Conservation (phyloP, 73 alveolate genomes). For the Durusdinium trenchii region DNA sequence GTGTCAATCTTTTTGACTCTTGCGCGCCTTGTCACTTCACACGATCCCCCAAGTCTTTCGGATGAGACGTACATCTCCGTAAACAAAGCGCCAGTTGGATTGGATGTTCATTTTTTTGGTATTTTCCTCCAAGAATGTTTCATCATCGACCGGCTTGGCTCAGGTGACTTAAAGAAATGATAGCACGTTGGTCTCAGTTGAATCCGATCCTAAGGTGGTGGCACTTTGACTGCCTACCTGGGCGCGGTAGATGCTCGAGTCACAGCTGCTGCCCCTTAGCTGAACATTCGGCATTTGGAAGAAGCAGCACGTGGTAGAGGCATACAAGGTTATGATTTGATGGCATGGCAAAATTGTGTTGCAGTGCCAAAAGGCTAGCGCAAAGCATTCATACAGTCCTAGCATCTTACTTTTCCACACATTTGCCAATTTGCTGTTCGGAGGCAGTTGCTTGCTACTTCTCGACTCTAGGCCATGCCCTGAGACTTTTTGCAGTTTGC, state of each 20-base stretch:
- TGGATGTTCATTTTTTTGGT: too few species aligned
- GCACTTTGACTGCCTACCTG: constrained; percentile 73
- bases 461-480: constrained; percentile 25
- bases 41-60: too few species aligned
- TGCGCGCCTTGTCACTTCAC: too few species aligned
- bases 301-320: too few species aligned
- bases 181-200: too few species aligned
- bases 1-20: too few species aligned
- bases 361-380: neutral
- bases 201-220: constrained; percentile 46
- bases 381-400: neutral
- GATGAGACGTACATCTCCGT: too few species aligned
- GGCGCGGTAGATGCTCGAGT: constrained; percentile 78
- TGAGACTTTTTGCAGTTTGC: neutral
- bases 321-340: too few species aligned
- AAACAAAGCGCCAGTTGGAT: too few species aligned
- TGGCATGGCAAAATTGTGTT: too few species aligned
- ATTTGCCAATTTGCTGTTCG: neutral
- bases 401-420: constrained; percentile 21
- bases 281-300: neutral
- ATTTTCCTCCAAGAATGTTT: neutral
- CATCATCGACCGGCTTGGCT: neutral
- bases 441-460: constrained; percentile 45
- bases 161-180: too few species aligned
- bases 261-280: constrained; percentile 49